phyloP scores from a whole-genome alignment of 164 flowering plant genomes.

The Vitis rupestris region DNA sequence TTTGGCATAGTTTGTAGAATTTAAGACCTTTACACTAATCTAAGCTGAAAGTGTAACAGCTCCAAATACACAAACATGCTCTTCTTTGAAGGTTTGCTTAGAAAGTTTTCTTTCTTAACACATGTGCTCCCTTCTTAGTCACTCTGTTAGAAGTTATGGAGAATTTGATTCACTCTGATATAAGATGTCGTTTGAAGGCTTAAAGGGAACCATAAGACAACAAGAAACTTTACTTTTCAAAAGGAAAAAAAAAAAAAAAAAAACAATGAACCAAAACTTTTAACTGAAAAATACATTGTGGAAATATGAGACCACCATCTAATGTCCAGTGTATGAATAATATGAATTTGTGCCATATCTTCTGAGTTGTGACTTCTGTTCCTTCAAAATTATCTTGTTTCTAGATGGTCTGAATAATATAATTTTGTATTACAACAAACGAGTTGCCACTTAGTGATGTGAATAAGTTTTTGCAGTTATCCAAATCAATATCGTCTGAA shows the following conservation, averaged over 20 bases:
- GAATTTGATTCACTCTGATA: no score
- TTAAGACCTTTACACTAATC: no score
- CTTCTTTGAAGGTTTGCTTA: neutral
- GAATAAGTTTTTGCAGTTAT: conserved; percentile 42
- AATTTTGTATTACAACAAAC: neutral
- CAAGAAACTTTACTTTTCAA: no score
- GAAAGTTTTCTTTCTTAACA: neutral
- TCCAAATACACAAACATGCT: conserved; percentile 1
- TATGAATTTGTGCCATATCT: neutral
- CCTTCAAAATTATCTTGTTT: neutral
- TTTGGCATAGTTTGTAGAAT: neutral
- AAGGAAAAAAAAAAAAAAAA: no score
- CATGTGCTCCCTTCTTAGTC: no score
- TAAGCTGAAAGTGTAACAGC: neutral
- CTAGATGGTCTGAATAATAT: neutral
- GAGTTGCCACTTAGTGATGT: neutral
- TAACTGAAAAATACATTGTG: no score
- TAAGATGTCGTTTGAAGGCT: no score
- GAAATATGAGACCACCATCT: no score
- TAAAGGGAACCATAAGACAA: no score
- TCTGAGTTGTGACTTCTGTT: neutral
- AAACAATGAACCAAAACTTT: no score
- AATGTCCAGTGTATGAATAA: neutral
- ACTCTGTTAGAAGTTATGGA: no score
- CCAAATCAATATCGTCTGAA: conserved; percentile 79